These are phyloP conservation scores for Trichosanthes truncata DNA, from an alignment of 306 rosid genomes.

Conservation along the genomic window DNA sequence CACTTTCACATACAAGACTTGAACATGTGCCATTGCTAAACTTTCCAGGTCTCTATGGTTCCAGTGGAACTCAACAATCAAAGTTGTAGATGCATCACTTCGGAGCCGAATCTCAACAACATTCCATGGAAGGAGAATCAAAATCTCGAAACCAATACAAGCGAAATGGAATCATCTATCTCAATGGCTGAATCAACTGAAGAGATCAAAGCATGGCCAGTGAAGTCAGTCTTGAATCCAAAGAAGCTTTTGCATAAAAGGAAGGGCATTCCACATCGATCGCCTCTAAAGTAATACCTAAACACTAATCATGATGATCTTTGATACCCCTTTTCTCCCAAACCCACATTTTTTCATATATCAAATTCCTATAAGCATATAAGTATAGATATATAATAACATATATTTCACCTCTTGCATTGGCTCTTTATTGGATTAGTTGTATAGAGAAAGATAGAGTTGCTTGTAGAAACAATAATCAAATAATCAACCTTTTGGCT, in stretches of 20 bases:
- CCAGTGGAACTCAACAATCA: conserved; percentile 28
- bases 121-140: conserved; percentile 28
- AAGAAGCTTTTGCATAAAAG: conserved; percentile 57
- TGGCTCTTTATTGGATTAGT: conserved; percentile 26
- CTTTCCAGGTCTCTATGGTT: conserved; percentile 22
- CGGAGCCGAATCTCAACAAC: conserved; percentile 30
- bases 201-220: conserved; percentile 35
- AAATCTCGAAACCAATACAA: conserved; percentile 39
- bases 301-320: conserved; percentile 2
- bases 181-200: conserved; percentile 73
- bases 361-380: background rate
- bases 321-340: conserved; percentile 12
- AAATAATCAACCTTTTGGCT: conserved; percentile 6
- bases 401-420: conserved; percentile 14
- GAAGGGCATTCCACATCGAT: conserved; percentile 66
- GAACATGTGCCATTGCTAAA: background rate
- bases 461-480: conserved; percentile 1
- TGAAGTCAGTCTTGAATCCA: conserved; percentile 37
- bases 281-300: conserved; percentile 38
- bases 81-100: conserved; percentile 15
- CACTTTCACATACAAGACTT: background rate
- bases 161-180: conserved; percentile 47
- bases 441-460: conserved; percentile 36
- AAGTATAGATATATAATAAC: conserved; percentile 17
- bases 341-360: conserved; percentile 12